phyloP scores from a whole-genome alignment of 2,329 filamentous ascomycete species.

The Sarocladiaceae sp. region DNA sequence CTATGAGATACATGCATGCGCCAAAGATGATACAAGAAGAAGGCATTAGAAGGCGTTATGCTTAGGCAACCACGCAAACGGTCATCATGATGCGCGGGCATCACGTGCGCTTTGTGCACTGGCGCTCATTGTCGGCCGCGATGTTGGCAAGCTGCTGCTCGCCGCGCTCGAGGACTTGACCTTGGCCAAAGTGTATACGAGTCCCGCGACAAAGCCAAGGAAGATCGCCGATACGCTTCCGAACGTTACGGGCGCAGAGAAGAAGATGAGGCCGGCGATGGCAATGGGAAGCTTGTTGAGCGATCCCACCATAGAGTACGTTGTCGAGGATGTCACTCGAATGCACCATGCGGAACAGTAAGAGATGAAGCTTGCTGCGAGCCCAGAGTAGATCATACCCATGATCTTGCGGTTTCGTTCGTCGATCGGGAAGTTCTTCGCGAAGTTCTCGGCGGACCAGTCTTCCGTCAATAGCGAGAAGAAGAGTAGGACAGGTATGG shows the following conservation, averaged over 20 bases:
- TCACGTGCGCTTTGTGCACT: slow-evolving; percentile 89
- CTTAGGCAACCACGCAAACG: too few relatives aligned
- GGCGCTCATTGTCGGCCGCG: slow-evolving; percentile 67
- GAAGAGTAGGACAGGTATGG: slow-evolving; percentile 76
- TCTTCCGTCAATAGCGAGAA: slow-evolving; percentile 76
- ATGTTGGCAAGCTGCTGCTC: slow-evolving; percentile 62
- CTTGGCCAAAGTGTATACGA: slow-evolving; percentile 60
- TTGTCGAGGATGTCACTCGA: slow-evolving; percentile 88
- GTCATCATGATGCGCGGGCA: slow-evolving; percentile 54
- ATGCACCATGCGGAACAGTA: slow-evolving; percentile 96
- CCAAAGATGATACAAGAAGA: too few relatives aligned
- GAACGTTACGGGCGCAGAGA: slow-evolving; percentile 80
- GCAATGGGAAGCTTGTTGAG: slow-evolving; percentile 92
- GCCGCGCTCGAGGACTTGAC: slow-evolving; percentile 58
- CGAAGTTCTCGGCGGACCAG: slow-evolving; percentile 75
- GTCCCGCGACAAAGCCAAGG: slow-evolving; percentile 77
- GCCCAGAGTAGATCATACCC: slow-evolving; percentile 82
- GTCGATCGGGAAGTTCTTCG: slow-evolving; percentile 72
- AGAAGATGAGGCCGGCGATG: slow-evolving; percentile 80
- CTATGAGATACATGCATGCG: too few relatives aligned
- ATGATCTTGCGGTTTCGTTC: slow-evolving; percentile 67
- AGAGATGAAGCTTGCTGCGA: slow-evolving; percentile 86
- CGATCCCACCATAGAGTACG: slow-evolving; percentile 91
- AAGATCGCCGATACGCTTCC: slow-evolving; percentile 80
- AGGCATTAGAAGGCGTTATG: too few relatives aligned